Evolutionary conservation across 805 yeast species (phyloP), one percentile per base, ranked within the genome.

Genomic region (Wilhelminamyces savonicus): DNA sequence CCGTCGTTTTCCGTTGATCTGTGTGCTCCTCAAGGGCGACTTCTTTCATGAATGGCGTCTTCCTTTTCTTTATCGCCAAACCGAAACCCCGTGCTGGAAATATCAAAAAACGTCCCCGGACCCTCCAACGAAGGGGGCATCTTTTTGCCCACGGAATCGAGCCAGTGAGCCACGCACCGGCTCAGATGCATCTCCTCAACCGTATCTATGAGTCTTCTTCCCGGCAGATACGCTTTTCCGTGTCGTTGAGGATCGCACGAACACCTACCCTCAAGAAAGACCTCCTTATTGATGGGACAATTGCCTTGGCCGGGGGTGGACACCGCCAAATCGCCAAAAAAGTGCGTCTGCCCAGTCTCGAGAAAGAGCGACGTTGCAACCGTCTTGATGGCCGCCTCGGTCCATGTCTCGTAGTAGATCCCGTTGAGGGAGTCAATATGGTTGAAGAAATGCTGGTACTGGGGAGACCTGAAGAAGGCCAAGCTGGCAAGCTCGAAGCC

Each of bases 161-260:
- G n/a, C n/a, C n/a, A n/a, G n/a, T n/a, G n/a, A n/a, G n/a, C n/a
- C n/a, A n/a, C n/a, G n/a, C n/a, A n/a, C n/a, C n/a, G n/a, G n/a
- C n/a, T n/a, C n/a, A n/a, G n/a, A n/a, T n/a, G n/a, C n/a, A n/a
- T n/a, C n/a, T n/a, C n/a, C n/a, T n/a, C n/a, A n/a, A n/a, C n/a
- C n/a, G n/a, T n/a, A n/a, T n/a, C n/a, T n/a, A n/a, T n/a, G n/a
- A n/a, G n/a, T n/a, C n/a, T n/a, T n/a, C n/a, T n/a, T n/a, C n/a
- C n/a, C n/a, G n/a, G n/a, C n/a, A n/a, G 6, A 9, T 17, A 17
- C 20, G 6, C 20, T 17, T 17, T 6, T 17, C 20, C 20, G 20
- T 11, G 23, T 42, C 57, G 64, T 32, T 54, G 56, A 29, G 52
- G 24, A 5, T 39, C 28, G 21, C 46, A 41, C 10, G 30, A 13